Percentiles rank a stretch among this genome's conserved stretches.
These are phyloP conservation scores for Noccaea bulbosa DNA, from an alignment of 345 rosid species.

Conservation along the genomic window DNA sequence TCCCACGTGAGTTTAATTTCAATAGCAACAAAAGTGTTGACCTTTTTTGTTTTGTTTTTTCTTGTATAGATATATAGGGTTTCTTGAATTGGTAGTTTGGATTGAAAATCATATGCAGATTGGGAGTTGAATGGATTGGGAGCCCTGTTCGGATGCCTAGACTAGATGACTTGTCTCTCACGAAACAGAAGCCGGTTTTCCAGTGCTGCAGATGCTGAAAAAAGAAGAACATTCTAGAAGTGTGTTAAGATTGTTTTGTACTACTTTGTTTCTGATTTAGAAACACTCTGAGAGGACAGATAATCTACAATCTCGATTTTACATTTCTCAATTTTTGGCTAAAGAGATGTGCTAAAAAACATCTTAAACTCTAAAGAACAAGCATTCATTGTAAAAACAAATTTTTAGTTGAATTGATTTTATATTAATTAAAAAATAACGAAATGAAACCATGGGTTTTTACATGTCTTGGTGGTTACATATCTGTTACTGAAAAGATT, in stretches of 20 bases:
- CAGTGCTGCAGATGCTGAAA: conserved; percentile 60
- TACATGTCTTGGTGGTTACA: conserved; percentile 20
- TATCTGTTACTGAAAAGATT: too few relatives aligned
- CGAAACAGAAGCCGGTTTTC: conserved; percentile 54
- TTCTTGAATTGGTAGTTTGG: neutral
- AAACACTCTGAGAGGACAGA: neutral
- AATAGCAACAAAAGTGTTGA: neutral
- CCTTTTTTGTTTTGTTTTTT: neutral
- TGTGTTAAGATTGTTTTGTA: conserved; percentile 26
- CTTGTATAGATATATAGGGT: neutral
- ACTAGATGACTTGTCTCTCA: conserved; percentile 49
- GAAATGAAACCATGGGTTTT: neutral
- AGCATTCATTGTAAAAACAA: neutral
- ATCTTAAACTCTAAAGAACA: too few relatives aligned
- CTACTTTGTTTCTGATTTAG: conserved; percentile 16
- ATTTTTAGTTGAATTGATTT: too few relatives aligned
- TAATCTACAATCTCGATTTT: neutral
- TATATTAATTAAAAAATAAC: neutral
- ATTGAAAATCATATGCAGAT: conserved; percentile 48
- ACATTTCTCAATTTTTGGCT: neutral
- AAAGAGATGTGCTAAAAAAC: neutral
- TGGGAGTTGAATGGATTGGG: conserved; percentile 69
- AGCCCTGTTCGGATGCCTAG: conserved; percentile 81
- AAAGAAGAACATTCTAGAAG: neutral
- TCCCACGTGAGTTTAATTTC: conserved; percentile 58